These are phyloP conservation scores for Passalora sequoiae DNA, from an alignment of 2,329 filamentous ascomycete species.

Conservation along the genomic window DNA sequence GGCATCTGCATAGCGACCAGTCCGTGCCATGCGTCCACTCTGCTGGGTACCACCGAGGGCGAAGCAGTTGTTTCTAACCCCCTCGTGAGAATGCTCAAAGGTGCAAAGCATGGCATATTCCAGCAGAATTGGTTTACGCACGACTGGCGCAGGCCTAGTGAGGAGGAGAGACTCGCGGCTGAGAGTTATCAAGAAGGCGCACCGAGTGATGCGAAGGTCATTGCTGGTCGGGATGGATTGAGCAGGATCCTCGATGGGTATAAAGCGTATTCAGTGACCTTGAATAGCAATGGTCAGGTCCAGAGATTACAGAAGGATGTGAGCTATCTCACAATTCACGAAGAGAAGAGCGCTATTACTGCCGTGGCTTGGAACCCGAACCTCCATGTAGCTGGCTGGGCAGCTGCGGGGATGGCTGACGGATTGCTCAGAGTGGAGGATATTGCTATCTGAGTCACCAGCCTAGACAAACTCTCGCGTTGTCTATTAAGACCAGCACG, in stretches of 20 bases:
- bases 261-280: constrained; percentile 28
- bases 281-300: constrained; percentile 19
- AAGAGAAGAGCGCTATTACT: constrained; percentile 42
- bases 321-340: constrained; percentile 39
- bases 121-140: constrained; percentile 55
- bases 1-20: constrained; percentile 45
- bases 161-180: constrained; percentile 14
- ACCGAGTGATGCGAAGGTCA: neutral
- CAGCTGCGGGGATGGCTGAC: constrained; percentile 46
- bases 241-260: constrained; percentile 41
- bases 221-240: constrained; percentile 19
- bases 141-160: constrained; percentile 45
- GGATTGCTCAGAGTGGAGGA: constrained; percentile 49
- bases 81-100: constrained; percentile 46
- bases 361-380: constrained; percentile 50
- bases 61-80: constrained; percentile 50
- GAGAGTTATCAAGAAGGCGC: neutral
- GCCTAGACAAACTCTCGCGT: no score
- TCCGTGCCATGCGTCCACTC: constrained; percentile 50
- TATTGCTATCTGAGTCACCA: constrained; percentile 30
- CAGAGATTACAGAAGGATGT: constrained; percentile 20
- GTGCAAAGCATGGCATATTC: constrained; percentile 46
- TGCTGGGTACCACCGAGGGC: constrained; percentile 51
- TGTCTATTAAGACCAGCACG: no score
- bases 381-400: constrained; percentile 46